Percentiles rank a stretch among this genome's conserved stretches.
These are phyloP conservation scores for Conticribra weissflogii DNA, from an alignment of 108 stramenopile species.

Conservation along the genomic window DNA sequence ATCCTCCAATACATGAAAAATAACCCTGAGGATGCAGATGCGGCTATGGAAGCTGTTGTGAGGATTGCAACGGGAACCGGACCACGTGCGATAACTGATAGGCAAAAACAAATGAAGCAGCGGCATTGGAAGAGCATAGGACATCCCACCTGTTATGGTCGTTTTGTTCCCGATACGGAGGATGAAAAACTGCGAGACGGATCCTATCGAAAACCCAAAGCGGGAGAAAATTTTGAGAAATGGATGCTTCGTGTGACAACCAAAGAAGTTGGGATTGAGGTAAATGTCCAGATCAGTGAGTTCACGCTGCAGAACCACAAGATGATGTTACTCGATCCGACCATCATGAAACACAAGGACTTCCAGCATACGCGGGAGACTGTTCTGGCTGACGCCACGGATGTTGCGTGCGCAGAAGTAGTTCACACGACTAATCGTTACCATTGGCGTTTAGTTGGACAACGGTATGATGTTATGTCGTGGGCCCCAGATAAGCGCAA, in stretches of 20 bases:
- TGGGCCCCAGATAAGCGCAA: conserved; percentile 91
- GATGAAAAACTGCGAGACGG: conserved; percentile 92
- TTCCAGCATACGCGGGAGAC: conserved; percentile 70
- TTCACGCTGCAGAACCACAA: conserved; percentile 98
- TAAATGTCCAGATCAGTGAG: conserved; percentile 96
- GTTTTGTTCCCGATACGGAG: conserved; percentile 98
- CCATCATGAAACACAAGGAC: conserved; percentile 90
- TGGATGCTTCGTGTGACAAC: conserved; percentile 98
- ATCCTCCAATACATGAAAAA: conserved; percentile 91
- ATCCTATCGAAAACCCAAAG: conserved; percentile 77
- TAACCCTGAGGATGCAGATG: conserved; percentile 83
- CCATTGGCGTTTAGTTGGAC: conserved; percentile 97
- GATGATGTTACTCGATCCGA: conserved; percentile 92
- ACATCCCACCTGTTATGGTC: conserved; percentile 90
- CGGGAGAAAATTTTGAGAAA: conserved; percentile 90
- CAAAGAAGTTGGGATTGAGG: conserved; percentile 95
- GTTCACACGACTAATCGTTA: conserved; percentile 94
- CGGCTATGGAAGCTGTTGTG: conserved; percentile 96
- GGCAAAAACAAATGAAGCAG: conserved; percentile 73
- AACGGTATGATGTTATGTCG: conserved; percentile 94
- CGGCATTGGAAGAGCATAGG: conserved; percentile 94
- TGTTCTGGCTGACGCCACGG: conserved; percentile 71
- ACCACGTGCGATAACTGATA: conserved; percentile 62
- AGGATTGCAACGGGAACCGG: conserved; percentile 94
- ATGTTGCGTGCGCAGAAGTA: conserved; percentile 96